phyloP scores from a whole-genome alignment of 2,329 filamentous ascomycete genomes.

The Colletotrichum sp. region DNA sequence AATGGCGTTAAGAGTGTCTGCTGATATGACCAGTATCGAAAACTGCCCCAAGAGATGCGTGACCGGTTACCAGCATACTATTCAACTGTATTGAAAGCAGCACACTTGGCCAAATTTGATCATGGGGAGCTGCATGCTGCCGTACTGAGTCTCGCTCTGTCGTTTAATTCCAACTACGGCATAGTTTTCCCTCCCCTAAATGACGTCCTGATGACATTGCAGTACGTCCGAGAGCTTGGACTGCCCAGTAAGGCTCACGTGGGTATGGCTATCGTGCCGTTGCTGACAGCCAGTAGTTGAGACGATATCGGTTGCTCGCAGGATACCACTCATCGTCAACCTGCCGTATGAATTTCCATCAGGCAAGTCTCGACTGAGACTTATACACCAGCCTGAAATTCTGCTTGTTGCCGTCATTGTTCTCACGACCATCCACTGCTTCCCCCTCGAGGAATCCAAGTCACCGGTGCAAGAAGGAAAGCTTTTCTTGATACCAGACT shows the following conservation, averaged over 20 bases:
- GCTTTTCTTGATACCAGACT: slow-evolving; percentile 40
- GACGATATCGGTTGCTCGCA: slow-evolving; percentile 52
- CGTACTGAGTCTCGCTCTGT: slow-evolving; percentile 65
- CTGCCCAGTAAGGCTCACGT: slow-evolving; percentile 68
- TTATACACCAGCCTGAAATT: slow-evolving; percentile 74
- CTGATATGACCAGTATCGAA: slow-evolving; percentile 46
- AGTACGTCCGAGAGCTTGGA: slow-evolving; percentile 73
- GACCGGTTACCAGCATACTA: slow-evolving; percentile 68
- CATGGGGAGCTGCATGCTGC: slow-evolving; percentile 68
- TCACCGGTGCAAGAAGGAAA: slow-evolving; percentile 54
- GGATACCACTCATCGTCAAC: slow-evolving; percentile 55
- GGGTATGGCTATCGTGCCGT: background rate
- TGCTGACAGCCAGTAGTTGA: slow-evolving; percentile 22
- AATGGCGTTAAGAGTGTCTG: background rate
- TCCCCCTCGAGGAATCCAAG: slow-evolving; percentile 70
- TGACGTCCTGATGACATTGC: slow-evolving; percentile 68
- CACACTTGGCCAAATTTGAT: slow-evolving; percentile 44
- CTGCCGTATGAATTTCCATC: slow-evolving; percentile 65
- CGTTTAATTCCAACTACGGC: slow-evolving; percentile 71
- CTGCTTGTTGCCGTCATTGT: slow-evolving; percentile 74
- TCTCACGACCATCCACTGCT: slow-evolving; percentile 78
- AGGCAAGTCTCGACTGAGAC: slow-evolving; percentile 45
- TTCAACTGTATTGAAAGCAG: slow-evolving; percentile 61
- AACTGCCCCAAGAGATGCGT: slow-evolving; percentile 68
- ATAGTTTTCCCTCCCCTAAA: slow-evolving; percentile 79